Base-by-base conservation (phyloP, 441 rosid genomes). In the Erodium texanum region DNA sequence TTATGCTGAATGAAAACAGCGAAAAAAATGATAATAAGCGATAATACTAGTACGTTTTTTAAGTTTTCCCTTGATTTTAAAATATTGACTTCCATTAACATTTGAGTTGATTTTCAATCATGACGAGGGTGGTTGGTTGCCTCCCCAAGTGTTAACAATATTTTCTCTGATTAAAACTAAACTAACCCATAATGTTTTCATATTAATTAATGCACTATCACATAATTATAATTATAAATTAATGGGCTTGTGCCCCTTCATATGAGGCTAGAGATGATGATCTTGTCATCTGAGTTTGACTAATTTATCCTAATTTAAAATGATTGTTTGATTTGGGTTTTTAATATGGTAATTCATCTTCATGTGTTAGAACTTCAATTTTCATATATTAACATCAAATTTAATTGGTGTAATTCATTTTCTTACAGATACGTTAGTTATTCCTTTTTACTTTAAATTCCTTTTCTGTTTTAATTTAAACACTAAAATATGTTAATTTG, bases 201-300 rank as follows among this genome's bases (percentile, higher is more conserved):
- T 6, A 54, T 54, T 18, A 19, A 54, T 54, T 0, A 54, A 18
- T 54, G 9, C 20, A 54, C 2, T 0, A 18, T 54, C 23, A 18
- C 2, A 54, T 23, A 18, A 7, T 9, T 54, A 16, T 18, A 54
- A 18, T 18, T 7, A 8, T 54, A 54, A 18, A 7, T 18, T 54
- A 54, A 54, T 54, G 61, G 61, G 61, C 61, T 54, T 54, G 61
- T 54, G 61, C 61, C 61, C 61, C 61, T 54, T 54, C 61, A 54
- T 54, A 11, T 54, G 9, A 18, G 24, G 61, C 11, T 54, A 54
- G 23, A 54, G 61, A 18, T 18, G n/a, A 16, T 5, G 24, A 5
- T 54, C 16, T 8, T 19, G 16, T 54, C 9, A 19, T 7, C 7
- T 54, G 12, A 54, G 23, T 54, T 52, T 54, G 24, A 54, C 61